Conservation (phyloP, 2,329 filamentous ascomycete genomes). For the Drechslerella dactyloides region DNA sequence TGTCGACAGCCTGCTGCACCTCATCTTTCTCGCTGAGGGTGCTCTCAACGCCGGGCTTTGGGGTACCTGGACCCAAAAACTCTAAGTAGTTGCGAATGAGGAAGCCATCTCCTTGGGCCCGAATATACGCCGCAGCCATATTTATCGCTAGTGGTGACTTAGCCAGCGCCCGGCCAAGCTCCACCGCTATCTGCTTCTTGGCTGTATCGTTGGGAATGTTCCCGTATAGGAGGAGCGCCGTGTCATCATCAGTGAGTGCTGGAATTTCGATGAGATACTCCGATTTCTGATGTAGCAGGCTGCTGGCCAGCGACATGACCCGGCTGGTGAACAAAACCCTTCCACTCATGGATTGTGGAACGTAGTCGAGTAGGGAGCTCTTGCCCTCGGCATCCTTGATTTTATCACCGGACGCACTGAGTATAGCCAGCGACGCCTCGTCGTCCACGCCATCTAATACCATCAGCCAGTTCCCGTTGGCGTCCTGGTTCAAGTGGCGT, state of each 20-base stretch:
- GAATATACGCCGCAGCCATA: conserved; percentile 7
- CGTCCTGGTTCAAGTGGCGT: conserved; percentile 9
- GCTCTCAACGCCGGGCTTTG: background rate
- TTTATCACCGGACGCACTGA: background rate
- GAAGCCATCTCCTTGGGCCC: background rate
- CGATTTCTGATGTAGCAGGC: conserved; percentile 6
- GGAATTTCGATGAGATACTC: conserved; percentile 15
- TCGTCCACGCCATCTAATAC: conserved; percentile 14
- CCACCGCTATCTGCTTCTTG: conserved; percentile 7
- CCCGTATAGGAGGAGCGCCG: conserved; percentile 2
- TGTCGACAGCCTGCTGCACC: background rate
- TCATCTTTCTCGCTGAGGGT: background rate
- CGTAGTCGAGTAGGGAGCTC: conserved; percentile 2
- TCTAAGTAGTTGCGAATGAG: conserved; percentile 8
- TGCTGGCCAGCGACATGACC: conserved; percentile 6
- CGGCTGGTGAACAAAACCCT: conserved; percentile 10
- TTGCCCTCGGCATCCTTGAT: background rate
- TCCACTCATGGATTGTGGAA: conserved; percentile 11
- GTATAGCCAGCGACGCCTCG: background rate
- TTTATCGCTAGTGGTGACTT: conserved; percentile 3
- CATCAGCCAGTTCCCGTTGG: conserved; percentile 13
- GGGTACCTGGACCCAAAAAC: background rate
- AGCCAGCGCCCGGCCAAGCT: background rate
- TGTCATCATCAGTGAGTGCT: conserved; percentile 5
- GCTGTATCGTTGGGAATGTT: conserved; percentile 3